A percentile compares a stretch with the other conserved stretches of the same genome.
These are phyloP conservation scores for Elasticomyces elasticus DNA, from an alignment of 495 filamentous ascomycete species.

Conservation along the genomic window DNA sequence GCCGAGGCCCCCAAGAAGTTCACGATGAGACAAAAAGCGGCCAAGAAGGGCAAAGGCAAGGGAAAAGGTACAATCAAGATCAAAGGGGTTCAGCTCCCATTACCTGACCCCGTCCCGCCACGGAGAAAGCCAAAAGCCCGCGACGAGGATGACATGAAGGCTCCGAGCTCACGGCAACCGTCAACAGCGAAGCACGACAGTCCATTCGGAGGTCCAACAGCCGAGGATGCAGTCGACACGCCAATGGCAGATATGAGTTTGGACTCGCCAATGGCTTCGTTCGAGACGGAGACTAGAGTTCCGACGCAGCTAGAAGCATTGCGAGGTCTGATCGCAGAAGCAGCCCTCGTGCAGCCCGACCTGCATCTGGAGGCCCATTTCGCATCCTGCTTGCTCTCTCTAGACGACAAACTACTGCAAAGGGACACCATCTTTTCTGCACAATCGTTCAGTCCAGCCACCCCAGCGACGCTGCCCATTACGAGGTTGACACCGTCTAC, in stretches of 20 bases:
- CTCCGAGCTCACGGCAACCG: too few species aligned
- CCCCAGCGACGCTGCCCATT: not conserved
- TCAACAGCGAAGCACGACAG: too few species aligned
- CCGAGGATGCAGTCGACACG: too few species aligned
- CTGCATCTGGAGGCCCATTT: not conserved
- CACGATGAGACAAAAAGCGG: conserved; percentile 17
- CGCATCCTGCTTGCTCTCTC: not conserved
- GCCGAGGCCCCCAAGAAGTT: not conserved
- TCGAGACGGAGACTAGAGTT: too few species aligned
- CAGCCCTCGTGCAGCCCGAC: not conserved
- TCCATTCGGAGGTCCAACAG: too few species aligned
- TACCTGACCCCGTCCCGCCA: conserved; percentile 5
- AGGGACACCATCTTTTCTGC: not conserved
- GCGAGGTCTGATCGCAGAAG: not conserved
- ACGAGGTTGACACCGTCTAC: conserved; percentile 6
- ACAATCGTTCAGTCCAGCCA: not conserved
- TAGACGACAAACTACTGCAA: too few species aligned
- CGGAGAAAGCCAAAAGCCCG: not conserved
- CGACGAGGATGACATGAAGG: not conserved
- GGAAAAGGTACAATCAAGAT: not conserved
- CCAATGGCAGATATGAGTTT: too few species aligned
- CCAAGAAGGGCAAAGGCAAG: conserved; percentile 2
- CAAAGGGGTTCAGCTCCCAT: conserved; percentile 2
- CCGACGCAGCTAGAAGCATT: not conserved
- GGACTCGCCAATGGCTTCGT: too few species aligned